Evolutionary conservation across 2,329 filamentous ascomycete species (phyloP).

Genomic region (Epichloe glyceriae): DNA sequence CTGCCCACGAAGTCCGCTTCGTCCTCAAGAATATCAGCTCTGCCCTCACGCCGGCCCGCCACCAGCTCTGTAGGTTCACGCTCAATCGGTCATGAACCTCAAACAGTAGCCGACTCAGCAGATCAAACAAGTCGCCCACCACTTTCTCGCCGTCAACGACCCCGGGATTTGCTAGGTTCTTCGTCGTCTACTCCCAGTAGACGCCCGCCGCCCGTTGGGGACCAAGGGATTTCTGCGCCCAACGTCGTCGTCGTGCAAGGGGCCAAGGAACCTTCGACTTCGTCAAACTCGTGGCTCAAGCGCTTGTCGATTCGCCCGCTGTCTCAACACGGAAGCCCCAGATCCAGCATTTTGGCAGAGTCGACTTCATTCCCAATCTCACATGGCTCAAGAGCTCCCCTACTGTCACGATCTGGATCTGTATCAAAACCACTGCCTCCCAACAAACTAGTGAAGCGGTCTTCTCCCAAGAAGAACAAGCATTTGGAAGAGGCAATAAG

Average conservation of each 20-base stretch:
- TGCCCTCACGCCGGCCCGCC: conserved; percentile 6
- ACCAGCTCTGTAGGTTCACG: conserved; percentile 2
- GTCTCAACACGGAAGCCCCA: conserved; percentile 50
- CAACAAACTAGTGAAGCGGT: conserved; percentile 69
- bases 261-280: conserved; percentile 44
- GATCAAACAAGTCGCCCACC: conserved; percentile 21
- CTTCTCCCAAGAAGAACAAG: conserved; percentile 38
- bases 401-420: conserved; percentile 32
- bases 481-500: conserved; percentile 26
- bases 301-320: conserved; percentile 53
- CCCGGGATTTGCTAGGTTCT: conserved; percentile 27
- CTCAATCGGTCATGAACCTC: not conserved
- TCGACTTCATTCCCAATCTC: conserved; percentile 54
- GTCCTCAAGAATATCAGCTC: not conserved
- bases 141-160: conserved; percentile 24
- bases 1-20: conserved; percentile 8
- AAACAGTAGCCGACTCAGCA: conserved; percentile 17
- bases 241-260: conserved; percentile 25
- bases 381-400: conserved; percentile 53
- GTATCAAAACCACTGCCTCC: conserved; percentile 37
- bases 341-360: conserved; percentile 52
- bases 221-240: not conserved
- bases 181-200: conserved; percentile 26
- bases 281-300: conserved; percentile 58
- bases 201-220: conserved; percentile 27